A percentile compares a stretch with the other conserved stretches of the same genome.
Evolutionary conservation across 2,329 filamentous ascomycete genomes (phyloP).

Genomic region (Diaporthe vexans): DNA sequence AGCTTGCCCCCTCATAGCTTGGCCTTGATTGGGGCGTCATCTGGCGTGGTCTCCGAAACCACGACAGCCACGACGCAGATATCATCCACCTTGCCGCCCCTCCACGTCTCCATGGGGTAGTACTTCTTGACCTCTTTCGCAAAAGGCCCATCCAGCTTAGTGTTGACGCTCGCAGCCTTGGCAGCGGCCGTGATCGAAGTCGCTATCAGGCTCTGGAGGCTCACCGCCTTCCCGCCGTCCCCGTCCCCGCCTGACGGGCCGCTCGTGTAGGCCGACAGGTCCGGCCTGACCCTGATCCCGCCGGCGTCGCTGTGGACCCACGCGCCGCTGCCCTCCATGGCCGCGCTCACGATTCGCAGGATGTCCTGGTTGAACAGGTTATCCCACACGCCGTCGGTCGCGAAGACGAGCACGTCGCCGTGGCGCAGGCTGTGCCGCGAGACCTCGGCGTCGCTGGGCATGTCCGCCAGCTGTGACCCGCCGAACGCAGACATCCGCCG

Average conservation of each 20-base stretch:
- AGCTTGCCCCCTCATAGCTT: slow-evolving; percentile 51
- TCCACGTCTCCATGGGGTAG: slow-evolving; percentile 88
- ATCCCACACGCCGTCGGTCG: slow-evolving; percentile 96
- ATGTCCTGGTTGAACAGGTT: slow-evolving; percentile 94
- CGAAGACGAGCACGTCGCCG: slow-evolving; percentile 93
- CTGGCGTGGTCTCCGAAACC: slow-evolving; percentile 73
- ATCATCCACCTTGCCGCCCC: slow-evolving; percentile 95
- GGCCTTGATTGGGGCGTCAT: slow-evolving; percentile 45
- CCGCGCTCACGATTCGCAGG: slow-evolving; percentile 80
- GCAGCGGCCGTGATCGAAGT: slow-evolving; percentile 84
- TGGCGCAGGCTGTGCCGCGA: slow-evolving; percentile 83
- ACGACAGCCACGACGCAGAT: slow-evolving; percentile 89
- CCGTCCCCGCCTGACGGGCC: slow-evolving; percentile 50
- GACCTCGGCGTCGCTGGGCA: slow-evolving; percentile 86
- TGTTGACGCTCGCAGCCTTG: slow-evolving; percentile 86
- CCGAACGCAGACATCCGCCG: slow-evolving; percentile 88
- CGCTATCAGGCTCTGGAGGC: slow-evolving; percentile 84
- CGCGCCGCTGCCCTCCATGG: slow-evolving; percentile 81
- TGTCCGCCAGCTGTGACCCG: slow-evolving; percentile 83
- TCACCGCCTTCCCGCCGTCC: slow-evolving; percentile 52
- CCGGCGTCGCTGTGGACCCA: slow-evolving; percentile 78
- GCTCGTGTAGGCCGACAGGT: slow-evolving; percentile 67
- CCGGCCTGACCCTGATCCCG: slow-evolving; percentile 70
- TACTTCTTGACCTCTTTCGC: slow-evolving; percentile 92
- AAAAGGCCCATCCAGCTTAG: slow-evolving; percentile 89